Conservation (phyloP, 2,329 filamentous ascomycete genomes). For the Trichoderma breve region DNA sequence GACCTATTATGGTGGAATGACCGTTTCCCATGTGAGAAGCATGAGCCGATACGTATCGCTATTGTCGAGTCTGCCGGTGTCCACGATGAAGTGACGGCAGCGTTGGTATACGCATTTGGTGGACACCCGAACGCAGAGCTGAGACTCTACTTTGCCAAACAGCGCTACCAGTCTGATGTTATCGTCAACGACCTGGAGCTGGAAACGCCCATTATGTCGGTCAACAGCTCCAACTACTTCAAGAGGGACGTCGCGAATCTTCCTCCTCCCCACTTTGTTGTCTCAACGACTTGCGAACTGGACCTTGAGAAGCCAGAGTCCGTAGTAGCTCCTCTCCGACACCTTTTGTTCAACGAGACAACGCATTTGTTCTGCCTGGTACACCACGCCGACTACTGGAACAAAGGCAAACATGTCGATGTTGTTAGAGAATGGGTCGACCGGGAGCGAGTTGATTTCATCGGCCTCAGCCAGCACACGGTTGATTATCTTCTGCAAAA, state of each 20-base stretch:
- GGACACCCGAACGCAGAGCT: slow-evolving; percentile 13
- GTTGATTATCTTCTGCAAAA: slow-evolving; percentile 15
- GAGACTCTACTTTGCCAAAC: slow-evolving; percentile 6
- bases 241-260: slow-evolving; percentile 6
- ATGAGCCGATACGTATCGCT: slow-evolving; percentile 12
- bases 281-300: slow-evolving; percentile 14
- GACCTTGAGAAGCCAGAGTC: slow-evolving; percentile 11
- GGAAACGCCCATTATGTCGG: slow-evolving; percentile 8
- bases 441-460: slow-evolving; percentile 6
- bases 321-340: slow-evolving; percentile 7
- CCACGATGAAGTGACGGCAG: slow-evolving; percentile 11
- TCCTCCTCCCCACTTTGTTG: slow-evolving; percentile 6
- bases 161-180: slow-evolving; percentile 14
- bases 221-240: slow-evolving; percentile 9
- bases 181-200: slow-evolving; percentile 6
- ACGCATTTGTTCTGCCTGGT: slow-evolving; percentile 11
- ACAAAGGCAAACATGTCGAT: slow-evolving; percentile 5
- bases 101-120: slow-evolving; percentile 17
- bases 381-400: slow-evolving; percentile 12
- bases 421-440: slow-evolving; percentile 13
- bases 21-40: slow-evolving; percentile 11
- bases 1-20: slow-evolving; percentile 5
- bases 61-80: slow-evolving; percentile 15
- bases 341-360: slow-evolving; percentile 8
- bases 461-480: slow-evolving; percentile 14